Evolutionary conservation across 768 basidiomycete species (phyloP).

Genomic region (Trametes punicea): DNA sequence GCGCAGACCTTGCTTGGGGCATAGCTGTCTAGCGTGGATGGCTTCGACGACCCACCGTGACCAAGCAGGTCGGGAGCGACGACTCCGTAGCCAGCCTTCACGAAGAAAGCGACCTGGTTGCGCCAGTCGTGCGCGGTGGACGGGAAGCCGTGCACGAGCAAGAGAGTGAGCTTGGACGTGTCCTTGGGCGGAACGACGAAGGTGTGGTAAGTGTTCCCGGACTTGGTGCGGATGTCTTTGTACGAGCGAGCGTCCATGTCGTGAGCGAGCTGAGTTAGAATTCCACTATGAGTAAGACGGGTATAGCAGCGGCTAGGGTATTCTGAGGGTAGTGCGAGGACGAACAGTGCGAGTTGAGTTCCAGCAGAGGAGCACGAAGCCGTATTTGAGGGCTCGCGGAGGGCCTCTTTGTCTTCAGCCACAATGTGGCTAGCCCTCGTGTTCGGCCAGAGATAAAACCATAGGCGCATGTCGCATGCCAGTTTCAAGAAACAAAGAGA

Average conservation of each 20-base stretch:
- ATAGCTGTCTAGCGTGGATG: constrained; percentile 30
- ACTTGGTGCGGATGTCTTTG: constrained; percentile 32
- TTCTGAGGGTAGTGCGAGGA: not conserved
- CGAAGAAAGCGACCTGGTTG: constrained; percentile 37
- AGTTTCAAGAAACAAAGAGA: not conserved
- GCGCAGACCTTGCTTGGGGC: constrained; percentile 23
- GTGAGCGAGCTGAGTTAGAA: not conserved
- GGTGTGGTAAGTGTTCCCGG: constrained; percentile 37
- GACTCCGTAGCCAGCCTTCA: constrained; percentile 39
- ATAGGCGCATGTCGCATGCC: not conserved
- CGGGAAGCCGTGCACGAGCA: constrained; percentile 46
- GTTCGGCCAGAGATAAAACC: not conserved
- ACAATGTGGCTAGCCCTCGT: constrained; percentile 7
- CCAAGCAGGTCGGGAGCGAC: constrained; percentile 49
- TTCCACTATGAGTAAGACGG: not conserved
- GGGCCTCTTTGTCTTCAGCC: constrained; percentile 16
- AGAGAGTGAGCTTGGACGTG: constrained; percentile 34
- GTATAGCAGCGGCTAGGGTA: not conserved
- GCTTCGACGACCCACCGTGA: constrained; percentile 43
- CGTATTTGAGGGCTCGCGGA: constrained; percentile 2
- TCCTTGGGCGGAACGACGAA: constrained; percentile 26
- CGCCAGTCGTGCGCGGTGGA: constrained; percentile 42
- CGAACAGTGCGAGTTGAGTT: not conserved
- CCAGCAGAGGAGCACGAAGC: not conserved
- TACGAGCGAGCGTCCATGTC: constrained; percentile 30